A percentile compares a stretch with the other conserved stretches of the same genome.
These are phyloP conservation scores for Strobilomyces echinocephalus DNA, from an alignment of 768 basidiomycete genomes.

Conservation along the genomic window DNA sequence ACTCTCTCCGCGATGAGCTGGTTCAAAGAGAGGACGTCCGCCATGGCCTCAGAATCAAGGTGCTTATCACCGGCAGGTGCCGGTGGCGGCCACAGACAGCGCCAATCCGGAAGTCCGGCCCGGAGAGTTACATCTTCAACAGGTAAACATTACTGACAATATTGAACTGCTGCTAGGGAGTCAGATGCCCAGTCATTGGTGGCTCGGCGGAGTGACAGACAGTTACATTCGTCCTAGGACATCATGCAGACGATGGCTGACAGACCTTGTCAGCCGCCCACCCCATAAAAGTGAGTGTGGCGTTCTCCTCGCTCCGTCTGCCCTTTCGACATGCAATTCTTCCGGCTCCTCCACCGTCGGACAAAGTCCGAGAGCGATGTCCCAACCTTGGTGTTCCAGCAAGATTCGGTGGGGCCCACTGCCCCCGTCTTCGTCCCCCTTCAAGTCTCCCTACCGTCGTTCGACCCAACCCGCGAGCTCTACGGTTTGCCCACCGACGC, in stretches of 20 bases:
- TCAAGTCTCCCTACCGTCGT: slow-evolving; percentile 19
- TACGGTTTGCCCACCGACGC: slow-evolving; percentile 5
- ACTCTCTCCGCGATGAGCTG: slow-evolving; percentile 22
- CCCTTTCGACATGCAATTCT: slow-evolving; percentile 38
- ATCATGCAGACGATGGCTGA: slow-evolving; percentile 10
- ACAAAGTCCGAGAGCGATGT: slow-evolving; percentile 44
- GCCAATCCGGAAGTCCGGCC: too few relatives aligned
- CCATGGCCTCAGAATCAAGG: slow-evolving; percentile 6
- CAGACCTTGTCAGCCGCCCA: slow-evolving; percentile 17
- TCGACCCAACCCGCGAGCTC: slow-evolving; percentile 23
- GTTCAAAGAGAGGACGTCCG: slow-evolving; percentile 24
- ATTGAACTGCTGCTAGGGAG: not conserved
- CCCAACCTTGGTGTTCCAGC: slow-evolving; percentile 14
- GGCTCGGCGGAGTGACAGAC: too few relatives aligned
- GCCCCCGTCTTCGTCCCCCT: slow-evolving; percentile 25
- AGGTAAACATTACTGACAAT: slow-evolving; percentile 17
- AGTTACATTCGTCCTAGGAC: not conserved
- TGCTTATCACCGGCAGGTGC: too few relatives aligned
- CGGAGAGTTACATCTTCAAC: too few relatives aligned
- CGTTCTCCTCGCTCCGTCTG: not conserved
- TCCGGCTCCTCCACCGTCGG: slow-evolving; percentile 44
- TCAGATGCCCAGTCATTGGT: not conserved
- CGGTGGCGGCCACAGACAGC: too few relatives aligned
- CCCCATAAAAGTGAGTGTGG: slow-evolving; percentile 14
- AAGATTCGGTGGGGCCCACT: not conserved